Evolutionary conservation across 306 rosid genomes (phyloP).

Genomic region (Castanospermum australe): DNA sequence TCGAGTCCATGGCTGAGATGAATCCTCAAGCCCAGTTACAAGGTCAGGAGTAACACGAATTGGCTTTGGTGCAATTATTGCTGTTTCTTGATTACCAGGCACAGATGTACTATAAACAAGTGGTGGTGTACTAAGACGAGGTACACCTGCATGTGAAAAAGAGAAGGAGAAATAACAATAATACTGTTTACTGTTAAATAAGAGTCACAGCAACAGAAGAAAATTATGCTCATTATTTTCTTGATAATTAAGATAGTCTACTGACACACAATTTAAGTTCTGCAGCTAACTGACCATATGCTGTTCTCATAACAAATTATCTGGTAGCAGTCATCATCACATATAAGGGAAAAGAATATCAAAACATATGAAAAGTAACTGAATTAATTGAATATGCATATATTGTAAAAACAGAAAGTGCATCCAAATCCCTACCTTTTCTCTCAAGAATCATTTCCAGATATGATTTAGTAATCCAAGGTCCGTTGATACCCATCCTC

Average conservation of each 20-base stretch:
- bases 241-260: conserved; percentile 24
- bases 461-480: conserved; percentile 97
- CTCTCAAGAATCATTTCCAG: conserved; percentile 97
- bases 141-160: conserved; percentile 75
- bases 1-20: conserved; percentile 98
- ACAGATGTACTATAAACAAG: conserved; percentile 61
- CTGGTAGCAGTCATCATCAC: conserved; percentile 14
- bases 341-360: not conserved
- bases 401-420: not conserved
- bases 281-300: conserved; percentile 6
- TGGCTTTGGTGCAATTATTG: conserved; percentile 82
- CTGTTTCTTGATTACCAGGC: conserved; percentile 63
- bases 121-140: conserved; percentile 98
- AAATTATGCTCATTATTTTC: not conserved
- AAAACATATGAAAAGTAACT: conserved; percentile 1
- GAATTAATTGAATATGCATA: not conserved
- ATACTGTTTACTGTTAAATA: conserved; percentile 18
- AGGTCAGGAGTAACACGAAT: conserved; percentile 76
- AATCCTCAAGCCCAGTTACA: conserved; percentile 79
- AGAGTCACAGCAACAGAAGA: not conserved
- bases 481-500: conserved; percentile 72
- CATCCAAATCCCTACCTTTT: conserved; percentile 56
- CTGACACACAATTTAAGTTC: conserved; percentile 3
- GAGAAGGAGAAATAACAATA: conserved; percentile 11
- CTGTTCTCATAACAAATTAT: conserved; percentile 4